Base-by-base conservation (phyloP, 306 rosid genomes). In the Castanea crenata region DNA sequence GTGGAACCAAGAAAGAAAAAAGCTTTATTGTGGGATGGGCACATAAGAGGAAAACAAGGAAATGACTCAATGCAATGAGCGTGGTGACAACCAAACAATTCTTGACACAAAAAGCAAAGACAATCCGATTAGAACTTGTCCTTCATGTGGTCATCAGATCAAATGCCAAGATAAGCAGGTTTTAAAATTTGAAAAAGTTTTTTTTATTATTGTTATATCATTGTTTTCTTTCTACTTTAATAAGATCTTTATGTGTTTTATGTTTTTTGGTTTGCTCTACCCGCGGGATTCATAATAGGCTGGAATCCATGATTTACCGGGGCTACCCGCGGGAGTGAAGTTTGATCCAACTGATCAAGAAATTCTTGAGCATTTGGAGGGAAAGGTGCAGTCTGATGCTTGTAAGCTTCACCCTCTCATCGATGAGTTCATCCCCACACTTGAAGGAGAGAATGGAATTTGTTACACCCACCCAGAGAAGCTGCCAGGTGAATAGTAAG, bases 321-420 rank as follows among this genome's bases (percentile, higher is more conserved):
- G 97, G 63, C 76, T 92, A 23, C 97, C 97, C 9, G 91, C 94
- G 15, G 94, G 94, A 34, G 97, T 92, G 80, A 92, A 92, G 90
- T 92, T 92, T 87, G 97, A 92, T 84, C 97, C 97, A 4, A 88
- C 92, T 7, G 94, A 92, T 87, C 97, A 92, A 32, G 97, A 90
- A 85, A 86, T 92, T 74, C 90, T 92, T 11, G 88, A 88, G 69
- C 97, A 92, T 83, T 85, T 92, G 86, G 94, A 92, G 79, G 97
- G 89, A 6, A 90, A 92, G 83, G 86, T 90, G 76, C 65, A 83
- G 19, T 84, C 89, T 56, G 94, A 88, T 82, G 81, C 89, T 69
- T 87, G 79, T 57, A 92, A 61, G 34, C 67, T 85, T 76, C 92
- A 92, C 34, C 97, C 94, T 3, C 84, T 92, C 8, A 85, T 92